Evolutionary conservation across 768 basidiomycete genomes (phyloP).

Genomic region (Tubosaeta sp.): DNA sequence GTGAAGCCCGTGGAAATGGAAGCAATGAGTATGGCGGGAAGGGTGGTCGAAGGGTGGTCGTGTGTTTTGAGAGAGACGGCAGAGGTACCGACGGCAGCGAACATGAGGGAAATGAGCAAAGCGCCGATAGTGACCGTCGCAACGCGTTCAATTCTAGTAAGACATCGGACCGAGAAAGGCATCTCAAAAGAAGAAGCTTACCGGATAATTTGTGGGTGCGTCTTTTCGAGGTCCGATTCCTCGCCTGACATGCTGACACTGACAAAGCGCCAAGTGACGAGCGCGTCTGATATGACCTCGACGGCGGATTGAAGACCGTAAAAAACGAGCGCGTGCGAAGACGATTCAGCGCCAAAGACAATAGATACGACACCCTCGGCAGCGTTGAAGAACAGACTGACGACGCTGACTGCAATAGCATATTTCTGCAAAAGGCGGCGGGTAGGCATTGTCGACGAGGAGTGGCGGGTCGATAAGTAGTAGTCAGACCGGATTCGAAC

Average conservation of each 20-base stretch:
- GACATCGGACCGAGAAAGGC: neutral
- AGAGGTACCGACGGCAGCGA: conserved; percentile 36
- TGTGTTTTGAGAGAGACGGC: conserved; percentile 33
- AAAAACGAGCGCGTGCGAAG: conserved; percentile 43
- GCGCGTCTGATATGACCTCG: conserved; percentile 41
- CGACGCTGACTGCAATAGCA: conserved; percentile 40
- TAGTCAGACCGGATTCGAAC: neutral
- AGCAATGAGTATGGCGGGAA: conserved; percentile 41
- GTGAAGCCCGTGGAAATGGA: conserved; percentile 37
- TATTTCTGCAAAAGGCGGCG: conserved; percentile 26
- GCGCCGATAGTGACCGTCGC: conserved; percentile 35
- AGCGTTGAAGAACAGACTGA: conserved; percentile 36
- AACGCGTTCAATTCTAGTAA: conserved; percentile 35
- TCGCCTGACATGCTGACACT: conserved; percentile 32
- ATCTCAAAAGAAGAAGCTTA: neutral
- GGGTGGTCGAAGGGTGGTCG: conserved; percentile 36
- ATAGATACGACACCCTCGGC: conserved; percentile 43
- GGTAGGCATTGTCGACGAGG: conserved; percentile 14
- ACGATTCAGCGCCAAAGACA: conserved; percentile 41
- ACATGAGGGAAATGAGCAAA: conserved; percentile 34
- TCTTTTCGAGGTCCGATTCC: conserved; percentile 14
- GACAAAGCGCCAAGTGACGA: conserved; percentile 45
- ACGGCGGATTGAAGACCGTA: conserved; percentile 47
- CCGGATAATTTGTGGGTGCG: conserved; percentile 11
- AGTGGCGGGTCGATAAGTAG: neutral